These are phyloP conservation scores for Neofusicoccum sp. DNA, from an alignment of 2,329 filamentous ascomycete species.

Conservation along the genomic window DNA sequence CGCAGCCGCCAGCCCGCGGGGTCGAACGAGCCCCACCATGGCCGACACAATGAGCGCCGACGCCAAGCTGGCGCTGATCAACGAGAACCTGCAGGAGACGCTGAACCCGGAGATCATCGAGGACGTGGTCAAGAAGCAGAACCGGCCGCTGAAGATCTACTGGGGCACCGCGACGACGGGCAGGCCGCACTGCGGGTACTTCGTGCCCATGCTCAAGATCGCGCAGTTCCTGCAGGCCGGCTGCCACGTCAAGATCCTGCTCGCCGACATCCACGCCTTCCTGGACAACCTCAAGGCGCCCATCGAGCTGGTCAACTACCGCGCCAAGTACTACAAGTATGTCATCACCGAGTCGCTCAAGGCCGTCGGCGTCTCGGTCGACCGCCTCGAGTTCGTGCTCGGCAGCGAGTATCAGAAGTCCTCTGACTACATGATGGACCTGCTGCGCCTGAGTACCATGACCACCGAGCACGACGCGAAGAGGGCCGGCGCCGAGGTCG, in stretches of 20 bases:
- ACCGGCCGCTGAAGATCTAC: constrained; percentile 74
- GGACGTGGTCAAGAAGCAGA: constrained; percentile 65
- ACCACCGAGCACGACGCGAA: constrained; percentile 78
- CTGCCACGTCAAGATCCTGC: constrained; percentile 76
- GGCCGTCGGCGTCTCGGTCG: constrained; percentile 74
- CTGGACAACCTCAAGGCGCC: constrained; percentile 84
- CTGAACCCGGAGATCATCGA: constrained; percentile 83
- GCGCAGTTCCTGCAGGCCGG: constrained; percentile 82
- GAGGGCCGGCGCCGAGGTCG: constrained; percentile 88
- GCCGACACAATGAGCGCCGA: constrained; percentile 28
- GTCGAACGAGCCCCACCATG: constrained; percentile 13
- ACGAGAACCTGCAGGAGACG: constrained; percentile 75
- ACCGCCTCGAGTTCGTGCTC: constrained; percentile 77
- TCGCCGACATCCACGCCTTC: constrained; percentile 66
- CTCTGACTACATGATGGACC: constrained; percentile 76
- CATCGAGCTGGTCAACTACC: constrained; percentile 78
- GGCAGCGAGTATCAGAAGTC: constrained; percentile 78
- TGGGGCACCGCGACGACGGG: constrained; percentile 87
- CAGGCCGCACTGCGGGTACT: constrained; percentile 86
- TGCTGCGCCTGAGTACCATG: constrained; percentile 71
- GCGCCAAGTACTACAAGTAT: constrained; percentile 79
- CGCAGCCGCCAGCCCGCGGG: not conserved
- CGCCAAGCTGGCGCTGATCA: constrained; percentile 73
- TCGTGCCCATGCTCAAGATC: constrained; percentile 84
- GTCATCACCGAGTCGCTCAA: constrained; percentile 72